Percentiles rank a stretch among this genome's conserved stretches.
These are phyloP conservation scores for Amylocarpus encephaloides DNA, from an alignment of 2,329 filamentous ascomycete genomes.

Conservation along the genomic window DNA sequence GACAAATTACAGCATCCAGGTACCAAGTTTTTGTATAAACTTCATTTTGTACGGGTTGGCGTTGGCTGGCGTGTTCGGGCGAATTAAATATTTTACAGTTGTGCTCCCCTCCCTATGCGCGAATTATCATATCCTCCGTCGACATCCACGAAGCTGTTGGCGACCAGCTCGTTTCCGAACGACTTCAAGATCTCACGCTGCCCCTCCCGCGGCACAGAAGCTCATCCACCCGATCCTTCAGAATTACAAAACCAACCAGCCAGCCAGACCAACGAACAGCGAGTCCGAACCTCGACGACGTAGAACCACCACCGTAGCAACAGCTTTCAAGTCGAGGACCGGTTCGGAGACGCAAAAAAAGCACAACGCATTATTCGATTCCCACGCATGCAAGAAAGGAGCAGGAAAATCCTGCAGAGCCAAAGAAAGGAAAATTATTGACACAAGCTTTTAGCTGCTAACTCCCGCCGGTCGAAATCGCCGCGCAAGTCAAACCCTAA, in stretches of 20 bases:
- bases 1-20: too few species aligned
- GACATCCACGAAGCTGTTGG: conserved; percentile 12
- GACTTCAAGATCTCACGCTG: conserved; percentile 3
- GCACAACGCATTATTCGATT: conserved; percentile 16
- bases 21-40: conserved; percentile 8
- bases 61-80: conserved; percentile 28
- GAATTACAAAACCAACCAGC: conserved; percentile 31
- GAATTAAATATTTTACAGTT: conserved; percentile 33
- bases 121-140: not conserved
- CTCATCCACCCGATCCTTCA: conserved; percentile 12
- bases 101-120: conserved; percentile 16
- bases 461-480: conserved; percentile 18
- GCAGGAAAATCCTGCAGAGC: conserved; percentile 8
- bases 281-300: conserved; percentile 2
- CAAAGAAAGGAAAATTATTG: conserved; percentile 25
- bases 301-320: conserved; percentile 9
- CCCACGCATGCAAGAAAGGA: conserved; percentile 8
- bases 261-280: conserved; percentile 20
- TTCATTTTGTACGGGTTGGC: conserved; percentile 20
- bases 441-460: conserved; percentile 30
- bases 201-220: conserved; percentile 13
- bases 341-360: conserved; percentile 20
- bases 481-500: conserved; percentile 21
- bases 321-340: conserved; percentile 12
- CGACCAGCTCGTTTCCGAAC: conserved; percentile 16